Conservation (phyloP, 2,329 filamentous ascomycete genomes). For the Biscogniauxia sp. region DNA sequence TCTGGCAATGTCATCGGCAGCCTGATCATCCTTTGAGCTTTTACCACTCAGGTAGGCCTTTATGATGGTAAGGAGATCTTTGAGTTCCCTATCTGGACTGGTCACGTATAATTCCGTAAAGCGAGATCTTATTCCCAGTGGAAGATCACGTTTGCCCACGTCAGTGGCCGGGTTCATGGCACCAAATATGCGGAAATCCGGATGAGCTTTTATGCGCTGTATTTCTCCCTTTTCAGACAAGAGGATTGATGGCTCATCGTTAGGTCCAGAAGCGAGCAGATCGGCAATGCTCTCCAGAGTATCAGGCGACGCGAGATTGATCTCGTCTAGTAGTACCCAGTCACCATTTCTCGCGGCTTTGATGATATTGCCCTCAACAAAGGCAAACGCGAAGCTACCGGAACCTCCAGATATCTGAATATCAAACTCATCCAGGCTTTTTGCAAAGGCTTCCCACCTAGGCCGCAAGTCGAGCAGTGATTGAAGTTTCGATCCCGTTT, state of each 20-base stretch:
- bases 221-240: constrained; percentile 93
- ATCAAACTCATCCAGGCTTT: constrained; percentile 74
- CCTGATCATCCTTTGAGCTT: constrained; percentile 68
- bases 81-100: constrained; percentile 81
- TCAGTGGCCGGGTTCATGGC: constrained; percentile 99
- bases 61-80: constrained; percentile 85
- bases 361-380: constrained; percentile 93
- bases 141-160: constrained; percentile 91
- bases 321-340: constrained; percentile 96
- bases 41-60: constrained; percentile 79
- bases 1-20: constrained; percentile 76
- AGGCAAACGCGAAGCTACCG: constrained; percentile 85
- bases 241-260: constrained; percentile 74
- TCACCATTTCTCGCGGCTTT: constrained; percentile 95
- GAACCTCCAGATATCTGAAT: constrained; percentile 71
- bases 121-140: constrained; percentile 80
- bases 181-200: constrained; percentile 92
- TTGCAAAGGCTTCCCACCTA: constrained; percentile 79
- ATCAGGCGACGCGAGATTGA: constrained; percentile 92
- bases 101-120: constrained; percentile 96
- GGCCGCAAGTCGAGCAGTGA: constrained; percentile 55
- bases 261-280: constrained; percentile 71
- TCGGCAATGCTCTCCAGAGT: constrained; percentile 93
- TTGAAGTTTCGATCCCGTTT: constrained; percentile 65
- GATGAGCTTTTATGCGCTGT: constrained; percentile 83